Evolutionary conservation across 1,139 yeast genomes (phyloP).

Genomic region (Yamadazyma triangularis): DNA sequence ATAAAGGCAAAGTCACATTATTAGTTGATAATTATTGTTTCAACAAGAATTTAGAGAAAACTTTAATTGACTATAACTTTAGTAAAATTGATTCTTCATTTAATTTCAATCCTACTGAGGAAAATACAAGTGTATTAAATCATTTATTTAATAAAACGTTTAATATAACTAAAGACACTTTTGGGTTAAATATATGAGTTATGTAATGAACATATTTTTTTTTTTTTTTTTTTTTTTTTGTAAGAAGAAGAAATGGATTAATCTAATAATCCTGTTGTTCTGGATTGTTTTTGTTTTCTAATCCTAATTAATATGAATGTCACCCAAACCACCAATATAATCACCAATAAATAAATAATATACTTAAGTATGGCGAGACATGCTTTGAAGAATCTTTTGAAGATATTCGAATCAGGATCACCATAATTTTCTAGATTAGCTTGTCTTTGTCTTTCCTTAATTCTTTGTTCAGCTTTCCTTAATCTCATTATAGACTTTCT

Average conservation of each 20-base stretch:
- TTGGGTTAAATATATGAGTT: slow-evolving; percentile 33
- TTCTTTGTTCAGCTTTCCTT: slow-evolving; percentile 36
- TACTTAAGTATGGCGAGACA: slow-evolving; percentile 25
- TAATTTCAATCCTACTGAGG: slow-evolving; percentile 27
- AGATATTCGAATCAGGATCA: slow-evolving; percentile 33
- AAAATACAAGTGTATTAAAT: slow-evolving; percentile 10
- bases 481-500: slow-evolving; percentile 35
- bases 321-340: slow-evolving; percentile 38
- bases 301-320: slow-evolving; percentile 47
- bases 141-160: slow-evolving; percentile 24
- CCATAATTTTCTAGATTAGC: slow-evolving; percentile 39
- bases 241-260: too few species aligned
- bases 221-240: too few species aligned
- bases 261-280: slow-evolving; percentile 40
- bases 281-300: slow-evolving; percentile 36
- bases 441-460: slow-evolving; percentile 38
- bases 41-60: slow-evolving; percentile 34
- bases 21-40: slow-evolving; percentile 48
- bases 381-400: slow-evolving; percentile 19
- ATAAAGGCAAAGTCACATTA: slow-evolving; percentile 28
- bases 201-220: too few species aligned
- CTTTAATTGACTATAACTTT: slow-evolving; percentile 27
- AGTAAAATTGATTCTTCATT: slow-evolving; percentile 15
- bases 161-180: slow-evolving; percentile 44
- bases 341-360: slow-evolving; percentile 22